Evolutionary conservation across 306 rosid genomes (phyloP), one percentile per base, ranked within the genome.

Genomic region (Acacia crassicarpa): DNA sequence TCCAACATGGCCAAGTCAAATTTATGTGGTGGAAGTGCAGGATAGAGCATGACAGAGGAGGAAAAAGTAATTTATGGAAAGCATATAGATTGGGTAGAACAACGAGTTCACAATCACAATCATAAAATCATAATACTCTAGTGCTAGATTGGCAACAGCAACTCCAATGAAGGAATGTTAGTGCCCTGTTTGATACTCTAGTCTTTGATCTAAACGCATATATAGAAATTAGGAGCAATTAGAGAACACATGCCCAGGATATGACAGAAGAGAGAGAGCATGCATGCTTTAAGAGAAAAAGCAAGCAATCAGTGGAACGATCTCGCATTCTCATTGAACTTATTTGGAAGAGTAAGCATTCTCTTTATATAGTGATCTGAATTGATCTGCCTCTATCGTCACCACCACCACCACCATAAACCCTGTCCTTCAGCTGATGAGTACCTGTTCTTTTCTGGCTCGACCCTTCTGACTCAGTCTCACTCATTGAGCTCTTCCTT

Each of bases 201-300:
- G 38, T 63, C 74, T 53, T 83, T 61, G n/a, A 46, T 38, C 41
- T 45, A 45, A 76, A 25, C 75, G 61, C 72, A 77, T 51, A 65
- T 14, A 40, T 5, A 56, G 22, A 32, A 12, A 61, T 30, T 32
- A 30, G 16, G 73, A 38, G 48, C n/a, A 67, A 19, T 38, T 68
- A 23, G 6, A 32, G 20, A 80, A 68, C 54, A 32, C 73, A 86
- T 65, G 74, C 59, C 45, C 45, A 71, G 65, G 72, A 7, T 2
- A 74, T 90, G 94, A 90, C 94, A 90, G 93, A 92, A 89, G 94
- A 90, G 93, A 90, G 97, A 75, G 90, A 92, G 97, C 93, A 80
- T 70, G 76, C 22, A 82, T 70, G 76, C 22, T 81, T 56, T 40
- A 20, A 11, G 27, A 61, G 9, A 4, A 1, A 68, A 41, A 73